Evolutionary conservation across 148 eudicot genomes (phyloP).

Genomic region (Silene uniflora): DNA sequence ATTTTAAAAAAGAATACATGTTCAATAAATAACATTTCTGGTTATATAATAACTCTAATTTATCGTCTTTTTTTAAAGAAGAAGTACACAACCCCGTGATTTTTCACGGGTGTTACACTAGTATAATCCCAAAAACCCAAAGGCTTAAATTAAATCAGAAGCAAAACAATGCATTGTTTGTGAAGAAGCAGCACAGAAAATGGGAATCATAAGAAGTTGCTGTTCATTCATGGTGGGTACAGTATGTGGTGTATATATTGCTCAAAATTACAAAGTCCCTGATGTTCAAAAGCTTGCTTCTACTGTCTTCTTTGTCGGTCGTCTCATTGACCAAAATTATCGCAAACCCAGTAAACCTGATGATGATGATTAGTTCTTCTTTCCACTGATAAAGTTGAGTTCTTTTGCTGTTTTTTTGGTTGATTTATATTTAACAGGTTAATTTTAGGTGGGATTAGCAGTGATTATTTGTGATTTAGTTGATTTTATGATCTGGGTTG

Average conservation of each 20-base stretch:
- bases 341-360: conserved; percentile 44
- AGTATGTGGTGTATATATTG: conserved; percentile 51
- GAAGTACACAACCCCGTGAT: too few species aligned
- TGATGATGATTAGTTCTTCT: conserved; percentile 25
- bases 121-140: neutral
- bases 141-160: neutral
- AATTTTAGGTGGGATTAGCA: neutral
- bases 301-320: conserved; percentile 37
- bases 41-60: too few species aligned
- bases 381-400: neutral
- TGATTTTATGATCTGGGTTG: conserved; percentile 10
- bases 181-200: neutral
- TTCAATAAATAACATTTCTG: too few species aligned
- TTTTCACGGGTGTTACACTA: too few species aligned
- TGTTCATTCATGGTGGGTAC: conserved; percentile 55
- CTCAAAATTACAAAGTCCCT: conserved; percentile 70
- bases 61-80: too few species aligned
- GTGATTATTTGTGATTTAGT: conserved; percentile 1
- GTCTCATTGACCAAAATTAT: conserved; percentile 41
- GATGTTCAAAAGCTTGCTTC: conserved; percentile 44
- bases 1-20: too few species aligned
- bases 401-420: neutral
- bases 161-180: neutral
- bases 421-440: neutral
- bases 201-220: conserved; percentile 48